Conservation (phyloP, 2,329 filamentous ascomycete genomes). For the Talaromyces marneffei region DNA sequence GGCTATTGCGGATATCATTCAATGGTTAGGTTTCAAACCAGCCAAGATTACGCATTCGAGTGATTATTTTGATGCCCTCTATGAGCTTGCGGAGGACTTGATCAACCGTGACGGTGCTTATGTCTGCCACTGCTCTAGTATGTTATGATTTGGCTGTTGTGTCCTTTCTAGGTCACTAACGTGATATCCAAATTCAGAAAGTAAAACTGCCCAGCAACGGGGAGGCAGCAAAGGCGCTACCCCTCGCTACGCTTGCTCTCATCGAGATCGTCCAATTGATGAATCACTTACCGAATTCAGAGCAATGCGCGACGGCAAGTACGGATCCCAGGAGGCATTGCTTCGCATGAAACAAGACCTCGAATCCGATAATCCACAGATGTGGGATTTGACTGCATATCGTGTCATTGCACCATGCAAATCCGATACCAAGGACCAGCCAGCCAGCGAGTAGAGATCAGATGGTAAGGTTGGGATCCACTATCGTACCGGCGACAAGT, state of each 20-base stretch:
- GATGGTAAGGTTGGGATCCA: constrained; percentile 46
- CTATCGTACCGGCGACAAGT: constrained; percentile 67
- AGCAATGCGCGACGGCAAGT: not conserved
- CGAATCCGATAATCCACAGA: constrained; percentile 80
- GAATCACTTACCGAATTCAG: not conserved
- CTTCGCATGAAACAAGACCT: constrained; percentile 88
- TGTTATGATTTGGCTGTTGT: constrained; percentile 21
- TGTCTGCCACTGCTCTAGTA: constrained; percentile 77
- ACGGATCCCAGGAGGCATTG: constrained; percentile 60
- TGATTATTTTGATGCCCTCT: constrained; percentile 83
- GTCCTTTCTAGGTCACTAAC: constrained; percentile 29
- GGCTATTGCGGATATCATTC: constrained; percentile 81
- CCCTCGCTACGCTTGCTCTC: not conserved
- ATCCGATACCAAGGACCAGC: not conserved
- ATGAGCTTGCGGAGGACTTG: constrained; percentile 80
- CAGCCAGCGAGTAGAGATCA: not conserved
- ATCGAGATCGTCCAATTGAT: not conserved
- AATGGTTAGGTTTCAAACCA: constrained; percentile 81
- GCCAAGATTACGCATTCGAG: constrained; percentile 76
- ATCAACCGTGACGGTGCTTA: constrained; percentile 66
- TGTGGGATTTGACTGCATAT: constrained; percentile 95
- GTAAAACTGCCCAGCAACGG: not conserved
- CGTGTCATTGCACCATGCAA: constrained; percentile 55
- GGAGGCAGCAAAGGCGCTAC: not conserved
- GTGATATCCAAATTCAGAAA: constrained; percentile 57